These are phyloP conservation scores for Solanum ossicruentum DNA, from an alignment of 257 asterid genomes.

Conservation along the genomic window DNA sequence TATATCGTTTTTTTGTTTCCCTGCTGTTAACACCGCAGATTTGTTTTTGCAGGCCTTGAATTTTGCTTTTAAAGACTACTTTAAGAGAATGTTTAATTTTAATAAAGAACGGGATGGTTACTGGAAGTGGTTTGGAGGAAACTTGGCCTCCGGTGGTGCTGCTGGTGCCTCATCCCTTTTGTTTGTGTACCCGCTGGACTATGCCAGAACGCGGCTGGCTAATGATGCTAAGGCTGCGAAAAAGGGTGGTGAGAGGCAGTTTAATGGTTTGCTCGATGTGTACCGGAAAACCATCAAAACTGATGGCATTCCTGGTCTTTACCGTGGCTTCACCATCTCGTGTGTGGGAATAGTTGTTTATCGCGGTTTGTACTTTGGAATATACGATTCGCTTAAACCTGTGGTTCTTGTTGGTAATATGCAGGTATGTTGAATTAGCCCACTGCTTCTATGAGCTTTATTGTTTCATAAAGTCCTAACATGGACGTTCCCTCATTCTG, in stretches of 20 bases:
- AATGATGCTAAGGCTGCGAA: constrained; percentile 13
- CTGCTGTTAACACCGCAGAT: not conserved
- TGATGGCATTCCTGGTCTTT: constrained; percentile 16
- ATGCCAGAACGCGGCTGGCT: constrained; percentile 8
- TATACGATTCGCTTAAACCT: constrained; percentile 19
- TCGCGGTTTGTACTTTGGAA: constrained; percentile 19
- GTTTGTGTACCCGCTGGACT: constrained; percentile 8
- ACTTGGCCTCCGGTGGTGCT: constrained; percentile 13
- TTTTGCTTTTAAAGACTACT: not conserved
- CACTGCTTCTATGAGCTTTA: not conserved
- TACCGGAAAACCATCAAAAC: constrained; percentile 12
- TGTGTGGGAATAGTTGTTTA: constrained; percentile 10
- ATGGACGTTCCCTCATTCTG: not conserved
- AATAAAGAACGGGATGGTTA: constrained; percentile 12
- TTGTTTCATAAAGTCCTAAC: not conserved
- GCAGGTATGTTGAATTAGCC: constrained; percentile 1
- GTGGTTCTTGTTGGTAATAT: constrained; percentile 13
- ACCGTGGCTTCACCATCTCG: constrained; percentile 13
- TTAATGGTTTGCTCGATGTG: constrained; percentile 12
- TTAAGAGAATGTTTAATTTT: constrained; percentile 8
- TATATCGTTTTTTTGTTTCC: not conserved
- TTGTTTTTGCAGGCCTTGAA: constrained; percentile 1
- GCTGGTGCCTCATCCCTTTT: constrained; percentile 8
- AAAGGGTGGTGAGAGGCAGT: constrained; percentile 12
- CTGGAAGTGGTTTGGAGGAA: constrained; percentile 20